phyloP scores from a whole-genome alignment of 495 filamentous ascomycete genomes.

The Pseudomonodictys pantanalensis region DNA sequence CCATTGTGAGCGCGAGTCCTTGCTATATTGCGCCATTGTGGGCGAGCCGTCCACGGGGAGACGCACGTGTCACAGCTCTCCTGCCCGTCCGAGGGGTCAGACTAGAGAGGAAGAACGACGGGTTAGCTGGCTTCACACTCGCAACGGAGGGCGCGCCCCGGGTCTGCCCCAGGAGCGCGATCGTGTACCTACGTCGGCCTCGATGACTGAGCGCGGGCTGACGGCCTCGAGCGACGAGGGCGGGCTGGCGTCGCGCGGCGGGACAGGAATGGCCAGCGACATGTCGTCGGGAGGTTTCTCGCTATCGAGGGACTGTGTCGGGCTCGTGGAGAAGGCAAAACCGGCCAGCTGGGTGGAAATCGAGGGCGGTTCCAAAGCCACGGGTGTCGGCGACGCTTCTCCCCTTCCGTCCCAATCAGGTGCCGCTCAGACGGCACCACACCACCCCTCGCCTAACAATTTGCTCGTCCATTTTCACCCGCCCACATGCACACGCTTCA shows the following conservation, averaged over 20 bases:
- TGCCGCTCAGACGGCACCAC: neutral
- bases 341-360: constrained; percentile 12
- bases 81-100: constrained; percentile 30
- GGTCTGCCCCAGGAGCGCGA: neutral
- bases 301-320: constrained; percentile 13
- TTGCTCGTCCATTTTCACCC: neutral
- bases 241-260: constrained; percentile 24
- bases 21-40: neutral
- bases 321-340: constrained; percentile 12
- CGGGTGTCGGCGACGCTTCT: neutral
- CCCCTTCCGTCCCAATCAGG: neutral
- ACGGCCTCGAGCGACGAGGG: constrained; percentile 30
- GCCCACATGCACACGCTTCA: neutral
- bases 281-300: constrained; percentile 25
- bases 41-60: constrained; percentile 8
- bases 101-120: constrained; percentile 18
- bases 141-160: neutral
- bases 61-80: constrained; percentile 35
- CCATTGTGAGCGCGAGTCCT: constrained; percentile 9
- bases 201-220: constrained; percentile 33
- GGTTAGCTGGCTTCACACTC: constrained; percentile 20
- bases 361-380: constrained; percentile 2
- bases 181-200: constrained; percentile 33
- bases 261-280: constrained; percentile 30
- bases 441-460: neutral